Conservation (phyloP, 495 filamentous ascomycete genomes). For the Xylaria sp. region DNA sequence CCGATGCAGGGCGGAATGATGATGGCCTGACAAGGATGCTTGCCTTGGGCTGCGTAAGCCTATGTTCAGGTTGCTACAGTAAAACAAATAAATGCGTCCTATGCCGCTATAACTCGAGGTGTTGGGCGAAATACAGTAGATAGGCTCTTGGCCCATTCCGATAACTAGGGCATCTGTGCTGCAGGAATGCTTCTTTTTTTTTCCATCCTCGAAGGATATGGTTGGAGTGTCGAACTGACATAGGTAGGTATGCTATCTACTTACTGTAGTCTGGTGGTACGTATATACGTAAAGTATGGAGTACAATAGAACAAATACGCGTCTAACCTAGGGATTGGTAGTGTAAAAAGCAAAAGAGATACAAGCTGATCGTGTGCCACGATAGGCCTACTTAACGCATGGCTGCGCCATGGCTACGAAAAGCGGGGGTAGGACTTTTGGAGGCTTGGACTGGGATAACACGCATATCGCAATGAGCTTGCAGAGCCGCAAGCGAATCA, state of each 20-base stretch:
- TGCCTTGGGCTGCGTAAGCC: background rate
- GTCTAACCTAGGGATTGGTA: no score
- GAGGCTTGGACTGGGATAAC: background rate
- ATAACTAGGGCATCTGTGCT: background rate
- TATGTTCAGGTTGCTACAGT: background rate
- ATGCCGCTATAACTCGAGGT: background rate
- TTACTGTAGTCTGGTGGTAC: no score
- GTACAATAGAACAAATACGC: no score
- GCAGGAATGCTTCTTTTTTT: background rate
- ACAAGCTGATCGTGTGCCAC: background rate
- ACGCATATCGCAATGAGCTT: slow-evolving; percentile 11
- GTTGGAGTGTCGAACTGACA: background rate
- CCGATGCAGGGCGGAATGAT: background rate
- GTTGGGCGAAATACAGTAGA: background rate
- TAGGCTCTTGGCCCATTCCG: background rate
- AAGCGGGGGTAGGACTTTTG: slow-evolving; percentile 12
- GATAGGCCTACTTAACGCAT: background rate
- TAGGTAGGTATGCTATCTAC: no score
- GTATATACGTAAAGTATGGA: no score
- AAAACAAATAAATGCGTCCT: background rate
- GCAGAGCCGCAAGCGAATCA: slow-evolving; percentile 23
- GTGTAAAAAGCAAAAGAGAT: background rate
- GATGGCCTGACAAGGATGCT: background rate
- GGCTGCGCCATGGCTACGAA: no score
- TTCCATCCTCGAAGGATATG: no score